Conservation (phyloP, 768 basidiomycete genomes). For the Suillus fuscotomentosus region DNA sequence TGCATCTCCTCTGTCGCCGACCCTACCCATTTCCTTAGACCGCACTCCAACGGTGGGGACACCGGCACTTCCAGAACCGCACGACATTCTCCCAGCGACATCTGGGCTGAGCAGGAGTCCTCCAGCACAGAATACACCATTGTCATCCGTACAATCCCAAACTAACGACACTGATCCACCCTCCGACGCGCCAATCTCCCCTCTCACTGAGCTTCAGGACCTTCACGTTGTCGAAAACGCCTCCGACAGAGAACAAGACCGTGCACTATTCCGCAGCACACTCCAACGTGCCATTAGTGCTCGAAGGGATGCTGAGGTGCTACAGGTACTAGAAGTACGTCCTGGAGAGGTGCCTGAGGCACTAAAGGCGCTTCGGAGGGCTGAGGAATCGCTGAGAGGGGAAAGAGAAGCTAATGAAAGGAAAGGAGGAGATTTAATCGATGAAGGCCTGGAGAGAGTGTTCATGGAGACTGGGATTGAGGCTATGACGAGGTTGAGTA, state of each 20-base stretch:
- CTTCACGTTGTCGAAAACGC: background rate
- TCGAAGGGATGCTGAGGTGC: background rate
- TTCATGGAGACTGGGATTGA: conserved; percentile 76
- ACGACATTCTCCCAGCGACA: background rate
- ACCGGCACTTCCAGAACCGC: background rate
- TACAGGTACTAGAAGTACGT: background rate
- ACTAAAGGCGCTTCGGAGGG: background rate
- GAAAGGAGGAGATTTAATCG: background rate
- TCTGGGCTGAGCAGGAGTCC: background rate
- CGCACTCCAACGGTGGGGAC: background rate
- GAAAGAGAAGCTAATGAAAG: background rate
- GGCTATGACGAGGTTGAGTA: conserved; percentile 62
- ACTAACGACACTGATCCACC: background rate
- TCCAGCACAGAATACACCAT: background rate
- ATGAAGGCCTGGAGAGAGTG: conserved; percentile 44
- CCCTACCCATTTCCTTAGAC: background rate
- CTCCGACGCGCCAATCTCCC: background rate
- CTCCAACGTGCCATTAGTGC: background rate
- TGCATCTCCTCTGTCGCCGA: background rate
- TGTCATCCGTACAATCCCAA: background rate
- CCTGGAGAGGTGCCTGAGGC: background rate
- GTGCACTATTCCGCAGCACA: background rate
- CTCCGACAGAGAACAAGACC: background rate
- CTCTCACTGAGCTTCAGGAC: background rate
- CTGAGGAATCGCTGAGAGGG: background rate